phyloP scores from a whole-genome alignment of 148 eudicot species.

The Silene uniflora region DNA sequence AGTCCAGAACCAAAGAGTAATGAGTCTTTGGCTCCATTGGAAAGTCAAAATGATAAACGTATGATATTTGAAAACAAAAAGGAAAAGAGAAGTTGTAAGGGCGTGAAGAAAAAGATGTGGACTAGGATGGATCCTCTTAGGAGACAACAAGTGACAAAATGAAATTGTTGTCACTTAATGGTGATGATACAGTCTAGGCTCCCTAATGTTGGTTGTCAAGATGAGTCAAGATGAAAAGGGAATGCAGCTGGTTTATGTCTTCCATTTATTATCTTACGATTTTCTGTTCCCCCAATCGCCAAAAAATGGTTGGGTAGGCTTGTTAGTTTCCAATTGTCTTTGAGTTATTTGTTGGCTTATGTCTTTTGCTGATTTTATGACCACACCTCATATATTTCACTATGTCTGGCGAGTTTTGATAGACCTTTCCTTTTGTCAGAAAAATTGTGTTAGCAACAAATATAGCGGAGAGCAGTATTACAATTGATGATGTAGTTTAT shows the following conservation, averaged over 20 bases:
- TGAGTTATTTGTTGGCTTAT: constrained; percentile 1
- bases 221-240: not conserved
- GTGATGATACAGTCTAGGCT: constrained; percentile 1
- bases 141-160: not conserved
- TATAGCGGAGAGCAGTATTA: constrained; percentile 96
- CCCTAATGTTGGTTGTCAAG: not conserved
- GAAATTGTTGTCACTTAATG: not conserved
- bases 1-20: too few species aligned
- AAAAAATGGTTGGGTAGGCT: not conserved
- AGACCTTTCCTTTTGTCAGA: constrained; percentile 35
- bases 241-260: not conserved
- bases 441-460: constrained; percentile 96
- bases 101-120: not conserved
- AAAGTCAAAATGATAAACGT: not conserved
- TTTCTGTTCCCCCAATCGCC: not conserved
- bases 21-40: too few species aligned
- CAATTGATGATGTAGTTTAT: constrained; percentile 94
- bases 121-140: not conserved
- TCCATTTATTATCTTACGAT: not conserved
- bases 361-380: not conserved
- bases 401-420: not conserved
- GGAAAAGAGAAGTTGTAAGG: not conserved
- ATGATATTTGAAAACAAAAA: not conserved
- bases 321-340: not conserved
- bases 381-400: not conserved